Percentiles rank a stretch among this genome's conserved stretches.
Conservation (phyloP, 2,329 filamentous ascomycete genomes). For the Alternaria dauci region DNA sequence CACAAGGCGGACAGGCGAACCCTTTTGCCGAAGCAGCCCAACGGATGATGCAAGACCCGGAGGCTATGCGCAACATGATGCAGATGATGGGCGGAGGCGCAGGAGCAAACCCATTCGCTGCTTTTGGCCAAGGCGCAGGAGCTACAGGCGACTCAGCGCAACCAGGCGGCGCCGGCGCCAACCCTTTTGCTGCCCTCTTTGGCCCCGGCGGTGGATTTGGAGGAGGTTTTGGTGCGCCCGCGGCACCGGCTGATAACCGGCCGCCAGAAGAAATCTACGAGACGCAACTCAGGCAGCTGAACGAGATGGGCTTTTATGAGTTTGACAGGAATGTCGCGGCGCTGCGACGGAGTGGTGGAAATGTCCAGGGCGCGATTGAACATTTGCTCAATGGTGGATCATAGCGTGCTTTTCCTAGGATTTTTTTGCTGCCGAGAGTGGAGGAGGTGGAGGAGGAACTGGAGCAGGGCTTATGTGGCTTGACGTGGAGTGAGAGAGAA, state of each 20-base stretch:
- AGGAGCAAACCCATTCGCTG: slow-evolving; percentile 47
- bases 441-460: no score
- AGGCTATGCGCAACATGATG: slow-evolving; percentile 60
- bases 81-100: slow-evolving; percentile 61
- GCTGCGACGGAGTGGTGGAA: slow-evolving; percentile 86
- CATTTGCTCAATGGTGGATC: slow-evolving; percentile 61
- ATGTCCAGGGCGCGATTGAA: slow-evolving; percentile 90
- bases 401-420: slow-evolving; percentile 25
- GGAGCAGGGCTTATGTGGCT: neutral
- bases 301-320: slow-evolving; percentile 99
- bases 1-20: slow-evolving; percentile 53
- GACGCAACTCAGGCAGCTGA: slow-evolving; percentile 87
- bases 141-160: slow-evolving; percentile 42
- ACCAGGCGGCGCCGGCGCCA: slow-evolving; percentile 33
- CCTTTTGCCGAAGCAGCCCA: slow-evolving; percentile 59
- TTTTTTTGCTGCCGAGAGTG: neutral
- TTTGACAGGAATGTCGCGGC: slow-evolving; percentile 94
- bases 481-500: slow-evolving; percentile 3
- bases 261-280: slow-evolving; percentile 95
- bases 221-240: slow-evolving; percentile 47
- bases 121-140: slow-evolving; percentile 58
- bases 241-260: slow-evolving; percentile 74
- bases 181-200: slow-evolving; percentile 55
- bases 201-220: slow-evolving; percentile 57
- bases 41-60: slow-evolving; percentile 65